These are phyloP conservation scores for Sarcocystis neurona DNA, from an alignment of 169 alveolate species.

Conservation along the genomic window DNA sequence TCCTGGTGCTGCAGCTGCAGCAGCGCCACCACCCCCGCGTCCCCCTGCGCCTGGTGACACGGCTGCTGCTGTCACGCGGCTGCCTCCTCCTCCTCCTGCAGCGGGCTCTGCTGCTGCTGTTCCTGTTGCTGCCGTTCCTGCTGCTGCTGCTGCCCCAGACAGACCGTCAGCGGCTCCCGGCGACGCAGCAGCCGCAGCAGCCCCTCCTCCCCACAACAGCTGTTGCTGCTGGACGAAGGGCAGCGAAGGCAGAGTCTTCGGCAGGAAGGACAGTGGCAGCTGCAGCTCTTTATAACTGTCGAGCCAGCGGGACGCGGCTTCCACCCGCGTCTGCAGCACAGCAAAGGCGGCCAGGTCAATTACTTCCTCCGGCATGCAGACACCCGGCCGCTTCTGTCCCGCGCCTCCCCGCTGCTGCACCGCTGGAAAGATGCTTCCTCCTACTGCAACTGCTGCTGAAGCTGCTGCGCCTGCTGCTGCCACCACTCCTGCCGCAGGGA, in stretches of 20 bases:
- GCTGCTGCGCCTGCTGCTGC: constrained; percentile 56
- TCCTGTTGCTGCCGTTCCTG: constrained; percentile 42
- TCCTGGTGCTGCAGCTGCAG: constrained; percentile 52
- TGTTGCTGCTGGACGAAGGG: constrained; percentile 50
- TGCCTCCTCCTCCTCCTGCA: background rate
- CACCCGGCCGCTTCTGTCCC: background rate
- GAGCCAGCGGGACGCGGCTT: constrained; percentile 23
- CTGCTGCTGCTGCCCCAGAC: too few species aligned
- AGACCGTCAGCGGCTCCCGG: constrained; percentile 8
- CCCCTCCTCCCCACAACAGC: constrained; percentile 9
- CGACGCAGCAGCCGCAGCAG: background rate
- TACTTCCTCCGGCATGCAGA: background rate
- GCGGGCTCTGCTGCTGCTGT: constrained; percentile 43
- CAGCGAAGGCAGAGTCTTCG: too few species aligned
- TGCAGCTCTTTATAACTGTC: background rate
- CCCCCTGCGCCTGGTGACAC: too few species aligned
- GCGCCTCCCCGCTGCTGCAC: background rate
- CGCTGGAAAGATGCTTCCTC: too few species aligned
- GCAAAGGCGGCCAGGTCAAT: constrained; percentile 19
- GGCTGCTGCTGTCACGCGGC: background rate
- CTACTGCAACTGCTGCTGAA: too few species aligned
- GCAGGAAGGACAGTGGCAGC: background rate
- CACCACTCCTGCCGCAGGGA: constrained; percentile 27
- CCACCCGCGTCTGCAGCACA: constrained; percentile 11
- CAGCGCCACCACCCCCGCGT: constrained; percentile 38